A percentile compares a stretch with the other conserved stretches of the same genome.
These are phyloP conservation scores for Ustilago sp. DNA, from an alignment of 1,284 basidiomycete genomes.

Conservation along the genomic window DNA sequence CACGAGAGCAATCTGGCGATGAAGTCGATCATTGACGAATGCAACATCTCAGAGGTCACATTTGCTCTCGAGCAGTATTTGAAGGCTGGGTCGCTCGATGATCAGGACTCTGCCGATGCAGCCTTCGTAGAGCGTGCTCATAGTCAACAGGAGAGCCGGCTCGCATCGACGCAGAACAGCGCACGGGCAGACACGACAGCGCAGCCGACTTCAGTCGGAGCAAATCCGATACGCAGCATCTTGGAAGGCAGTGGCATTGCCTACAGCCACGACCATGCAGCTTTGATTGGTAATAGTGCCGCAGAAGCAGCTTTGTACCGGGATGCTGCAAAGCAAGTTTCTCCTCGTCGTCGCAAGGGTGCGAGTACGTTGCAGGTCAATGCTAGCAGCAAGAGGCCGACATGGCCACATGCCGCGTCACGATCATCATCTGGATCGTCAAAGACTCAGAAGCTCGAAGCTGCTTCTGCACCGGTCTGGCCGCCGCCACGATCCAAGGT, in stretches of 20 bases:
- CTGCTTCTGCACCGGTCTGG: slow-evolving; percentile 15
- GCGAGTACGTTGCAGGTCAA: background rate
- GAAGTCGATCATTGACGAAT: slow-evolving; percentile 55
- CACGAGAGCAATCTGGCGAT: slow-evolving; percentile 73
- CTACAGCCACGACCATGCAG: slow-evolving; percentile 44
- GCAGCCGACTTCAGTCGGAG: background rate
- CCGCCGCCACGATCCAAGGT: slow-evolving; percentile 21
- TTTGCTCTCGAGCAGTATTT: slow-evolving; percentile 39
- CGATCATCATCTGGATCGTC: slow-evolving; percentile 2
- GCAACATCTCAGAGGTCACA: slow-evolving; percentile 49
- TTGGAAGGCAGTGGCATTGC: slow-evolving; percentile 38
- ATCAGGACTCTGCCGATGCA: slow-evolving; percentile 19
- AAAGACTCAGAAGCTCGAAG: background rate
- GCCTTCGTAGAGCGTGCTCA: slow-evolving; percentile 27
- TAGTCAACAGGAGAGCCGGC: slow-evolving; percentile 11
- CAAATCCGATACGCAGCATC: slow-evolving; percentile 32
- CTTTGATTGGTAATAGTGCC: slow-evolving; percentile 25
- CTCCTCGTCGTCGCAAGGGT: slow-evolving; percentile 7
- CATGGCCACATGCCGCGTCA: slow-evolving; percentile 3
- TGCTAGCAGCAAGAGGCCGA: background rate
- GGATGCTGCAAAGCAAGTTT: slow-evolving; percentile 4
- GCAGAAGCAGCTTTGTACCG: slow-evolving; percentile 34
- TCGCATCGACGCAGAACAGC: background rate
- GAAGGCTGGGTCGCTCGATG: slow-evolving; percentile 17
- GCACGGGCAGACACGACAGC: background rate